phyloP scores from a whole-genome alignment of 352 stramenopile species.

The Globisporangium paddicum region DNA sequence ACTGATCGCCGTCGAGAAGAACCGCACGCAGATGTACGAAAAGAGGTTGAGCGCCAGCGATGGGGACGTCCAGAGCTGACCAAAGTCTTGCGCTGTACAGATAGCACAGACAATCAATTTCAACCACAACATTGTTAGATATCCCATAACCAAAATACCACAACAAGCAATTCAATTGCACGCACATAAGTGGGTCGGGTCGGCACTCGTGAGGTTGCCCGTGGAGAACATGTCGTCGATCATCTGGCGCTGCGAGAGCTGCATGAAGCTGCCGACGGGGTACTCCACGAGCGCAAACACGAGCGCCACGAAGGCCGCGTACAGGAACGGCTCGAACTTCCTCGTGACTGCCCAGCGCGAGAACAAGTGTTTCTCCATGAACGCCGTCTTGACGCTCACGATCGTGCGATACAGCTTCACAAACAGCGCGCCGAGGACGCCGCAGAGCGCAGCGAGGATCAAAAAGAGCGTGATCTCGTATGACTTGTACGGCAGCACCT shows the following conservation, averaged over 20 bases:
- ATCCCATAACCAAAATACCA: not conserved
- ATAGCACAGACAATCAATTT: not conserved
- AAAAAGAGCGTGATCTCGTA: constrained; percentile 79
- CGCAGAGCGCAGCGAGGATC: constrained; percentile 76
- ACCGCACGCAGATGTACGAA: constrained; percentile 64
- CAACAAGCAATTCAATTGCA: not conserved
- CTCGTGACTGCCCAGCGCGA: constrained; percentile 17
- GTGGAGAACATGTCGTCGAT: constrained; percentile 88
- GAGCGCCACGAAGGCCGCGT: constrained; percentile 58
- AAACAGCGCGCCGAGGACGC: constrained; percentile 78
- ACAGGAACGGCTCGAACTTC: constrained; percentile 50
- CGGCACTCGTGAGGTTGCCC: constrained; percentile 37
- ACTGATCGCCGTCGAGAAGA: constrained; percentile 71
- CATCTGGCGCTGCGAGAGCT: constrained; percentile 61
- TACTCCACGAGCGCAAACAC: constrained; percentile 70
- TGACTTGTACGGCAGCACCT: constrained; percentile 60
- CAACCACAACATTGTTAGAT: not conserved
- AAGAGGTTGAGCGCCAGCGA: constrained; percentile 64
- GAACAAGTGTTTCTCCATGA: constrained; percentile 34
- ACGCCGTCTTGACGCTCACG: constrained; percentile 29
- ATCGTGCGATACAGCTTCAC: constrained; percentile 59
- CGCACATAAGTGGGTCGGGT: constrained; percentile 27
- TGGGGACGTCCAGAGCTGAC: constrained; percentile 53
- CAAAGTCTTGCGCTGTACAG: constrained; percentile 30
- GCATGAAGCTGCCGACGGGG: constrained; percentile 76